Evolutionary conservation across 2,329 filamentous ascomycete genomes (phyloP), one percentile per base, ranked within the genome.

Genomic region (Penicillium brasilianum): DNA sequence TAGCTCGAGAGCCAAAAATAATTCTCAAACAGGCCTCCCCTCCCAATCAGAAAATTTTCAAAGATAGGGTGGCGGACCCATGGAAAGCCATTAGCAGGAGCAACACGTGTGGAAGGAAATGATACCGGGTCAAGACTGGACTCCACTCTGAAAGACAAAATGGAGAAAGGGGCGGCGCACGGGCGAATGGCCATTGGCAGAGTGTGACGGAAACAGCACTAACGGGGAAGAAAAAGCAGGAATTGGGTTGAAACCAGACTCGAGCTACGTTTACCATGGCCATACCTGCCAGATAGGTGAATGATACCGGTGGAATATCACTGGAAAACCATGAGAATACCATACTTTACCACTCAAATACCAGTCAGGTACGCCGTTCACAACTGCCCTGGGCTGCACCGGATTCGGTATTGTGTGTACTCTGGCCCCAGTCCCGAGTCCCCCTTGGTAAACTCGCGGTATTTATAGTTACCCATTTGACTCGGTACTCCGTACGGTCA

Each of bases 391-490:
- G 8, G 18, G n/a, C 36, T 13, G 37, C 41, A 46, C 60, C 66
- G 61, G 50, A 67, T 68, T 61, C 63, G 63, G 66, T 66, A 67
- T 56, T 59, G 43, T 67, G 65, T 50, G 46, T 32, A 49, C 46
- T 20, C 22, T 5, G 28, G 13, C 46, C 43, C 46, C n/a, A n/a
- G n/a, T n/a, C n/a, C n/a, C n/a, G n/a, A n/a, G n/a, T 25, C 18
- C 18, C 44, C 44, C 28, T 25, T 66, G 59, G 48, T 22, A 18
- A 14, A 18, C n/a, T 36, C 1, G 10, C 6, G 34, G 60, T 60
- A 56, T 54, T 37, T 52, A 46, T 46, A 28, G 18, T 22, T n/a
- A n/a, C n/a, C n/a, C n/a, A n/a, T n/a, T n/a, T n/a, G n/a, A n/a
- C n/a, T n/a, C 4, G 11, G 20, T 48, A 28, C 16, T 28, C 20